Evolutionary conservation across 495 filamentous ascomycete genomes (phyloP).

Genomic region (Venustampulla echinocandica): DNA sequence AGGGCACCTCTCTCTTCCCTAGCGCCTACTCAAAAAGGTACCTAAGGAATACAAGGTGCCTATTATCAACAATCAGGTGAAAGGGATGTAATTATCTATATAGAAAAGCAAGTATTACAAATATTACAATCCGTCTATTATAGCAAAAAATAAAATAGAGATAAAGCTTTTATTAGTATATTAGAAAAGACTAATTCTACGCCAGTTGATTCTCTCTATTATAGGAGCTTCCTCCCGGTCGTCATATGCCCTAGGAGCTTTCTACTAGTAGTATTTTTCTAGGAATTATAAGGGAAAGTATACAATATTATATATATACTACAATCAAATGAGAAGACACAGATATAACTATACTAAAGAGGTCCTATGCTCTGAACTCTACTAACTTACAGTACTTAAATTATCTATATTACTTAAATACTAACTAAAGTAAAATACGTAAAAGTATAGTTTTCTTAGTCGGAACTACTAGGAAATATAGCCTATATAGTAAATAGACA

Average conservation of each 20-base stretch:
- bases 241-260: not conserved
- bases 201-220: too few species aligned
- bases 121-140: too few species aligned
- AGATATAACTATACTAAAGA: not conserved
- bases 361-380: not conserved
- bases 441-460: not conserved
- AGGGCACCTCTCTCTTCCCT: too few species aligned
- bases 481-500: not conserved
- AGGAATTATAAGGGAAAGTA: not conserved
- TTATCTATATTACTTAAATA: not conserved
- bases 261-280: not conserved
- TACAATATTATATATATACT: not conserved
- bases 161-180: too few species aligned
- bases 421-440: not conserved
- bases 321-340: not conserved
- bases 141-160: too few species aligned
- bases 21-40: too few species aligned
- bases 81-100: too few species aligned
- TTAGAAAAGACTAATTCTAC: too few species aligned
- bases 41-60: too few species aligned
- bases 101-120: too few species aligned
- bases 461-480: slow-evolving; percentile 2
- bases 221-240: not conserved
- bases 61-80: too few species aligned
- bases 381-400: too few species aligned